Conservation (phyloP, 176 grass and related monocot genomes). For the Aechmea fasciata region DNA sequence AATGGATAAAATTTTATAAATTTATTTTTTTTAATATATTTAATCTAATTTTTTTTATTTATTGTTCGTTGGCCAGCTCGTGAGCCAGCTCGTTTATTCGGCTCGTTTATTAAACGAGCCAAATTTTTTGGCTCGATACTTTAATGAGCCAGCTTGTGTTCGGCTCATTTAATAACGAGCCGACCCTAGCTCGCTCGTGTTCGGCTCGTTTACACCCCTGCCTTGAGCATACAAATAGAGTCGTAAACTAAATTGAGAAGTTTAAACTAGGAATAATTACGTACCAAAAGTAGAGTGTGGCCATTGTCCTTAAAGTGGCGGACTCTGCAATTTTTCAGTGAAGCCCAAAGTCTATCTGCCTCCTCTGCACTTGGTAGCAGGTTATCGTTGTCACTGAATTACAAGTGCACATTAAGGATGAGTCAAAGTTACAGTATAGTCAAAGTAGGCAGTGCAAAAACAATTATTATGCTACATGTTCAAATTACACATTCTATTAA, state of each 20-base stretch:
- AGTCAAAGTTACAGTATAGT: not conserved
- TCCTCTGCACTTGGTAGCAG: constrained; percentile 84
- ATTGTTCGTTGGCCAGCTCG: too few species aligned
- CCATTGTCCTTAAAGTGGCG: constrained; percentile 92
- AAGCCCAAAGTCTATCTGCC: constrained; percentile 64
- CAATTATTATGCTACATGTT: not conserved
- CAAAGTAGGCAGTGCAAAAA: not conserved
- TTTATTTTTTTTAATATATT: too few species aligned
- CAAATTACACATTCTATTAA: not conserved
- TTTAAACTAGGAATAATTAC: constrained; percentile 4
- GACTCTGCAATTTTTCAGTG: constrained; percentile 75
- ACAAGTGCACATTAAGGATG: not conserved
- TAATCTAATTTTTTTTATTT: too few species aligned
- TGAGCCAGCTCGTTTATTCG: too few species aligned
- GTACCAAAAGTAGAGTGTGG: constrained; percentile 78
- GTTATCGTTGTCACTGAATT: constrained; percentile 77
- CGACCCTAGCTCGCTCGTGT: too few species aligned
- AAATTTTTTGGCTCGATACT: too few species aligned
- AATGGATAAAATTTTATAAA: too few species aligned
- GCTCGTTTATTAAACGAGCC: too few species aligned
- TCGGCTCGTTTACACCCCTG: too few species aligned
- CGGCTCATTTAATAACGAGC: too few species aligned
- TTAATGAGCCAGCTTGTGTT: too few species aligned
- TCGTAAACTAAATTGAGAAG: not conserved
- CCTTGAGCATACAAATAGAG: not conserved